phyloP scores from a whole-genome alignment of 202 grass and related monocot genomes.

The Cymbopogon flexuosus region DNA sequence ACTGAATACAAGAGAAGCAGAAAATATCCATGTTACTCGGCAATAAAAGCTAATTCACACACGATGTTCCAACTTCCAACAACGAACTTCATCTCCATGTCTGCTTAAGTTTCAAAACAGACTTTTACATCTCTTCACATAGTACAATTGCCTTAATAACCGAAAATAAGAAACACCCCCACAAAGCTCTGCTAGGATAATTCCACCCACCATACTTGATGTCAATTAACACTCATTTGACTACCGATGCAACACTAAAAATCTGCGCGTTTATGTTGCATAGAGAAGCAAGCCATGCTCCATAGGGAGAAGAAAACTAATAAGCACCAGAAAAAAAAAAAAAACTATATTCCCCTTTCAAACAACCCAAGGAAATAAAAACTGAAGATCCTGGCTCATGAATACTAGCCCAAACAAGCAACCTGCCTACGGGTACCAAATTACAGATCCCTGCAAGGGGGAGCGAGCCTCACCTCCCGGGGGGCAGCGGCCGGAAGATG shows the following conservation, averaged over 20 bases:
- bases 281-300: background rate
- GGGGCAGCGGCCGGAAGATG: background rate
- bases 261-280: background rate
- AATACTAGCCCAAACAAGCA: background rate
- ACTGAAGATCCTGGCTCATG: background rate
- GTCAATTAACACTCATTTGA: background rate
- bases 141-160: no score
- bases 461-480: background rate
- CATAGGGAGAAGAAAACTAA: background rate
- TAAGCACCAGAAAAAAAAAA: background rate
- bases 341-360: background rate
- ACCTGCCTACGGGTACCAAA: background rate
- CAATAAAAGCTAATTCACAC: no score
- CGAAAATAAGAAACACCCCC: no score
- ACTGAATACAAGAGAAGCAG: no score
- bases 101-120: no score
- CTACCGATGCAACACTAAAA: background rate
- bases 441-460: background rate
- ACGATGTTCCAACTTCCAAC: no score
- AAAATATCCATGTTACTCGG: no score
- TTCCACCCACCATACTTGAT: background rate
- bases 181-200: no score
- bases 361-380: background rate
- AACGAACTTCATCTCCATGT: no score
- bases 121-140: no score